Evolutionary conservation across 83 land plant genomes (phyloP), one percentile per base, ranked within the genome.

Genomic region (Picea mariana): DNA sequence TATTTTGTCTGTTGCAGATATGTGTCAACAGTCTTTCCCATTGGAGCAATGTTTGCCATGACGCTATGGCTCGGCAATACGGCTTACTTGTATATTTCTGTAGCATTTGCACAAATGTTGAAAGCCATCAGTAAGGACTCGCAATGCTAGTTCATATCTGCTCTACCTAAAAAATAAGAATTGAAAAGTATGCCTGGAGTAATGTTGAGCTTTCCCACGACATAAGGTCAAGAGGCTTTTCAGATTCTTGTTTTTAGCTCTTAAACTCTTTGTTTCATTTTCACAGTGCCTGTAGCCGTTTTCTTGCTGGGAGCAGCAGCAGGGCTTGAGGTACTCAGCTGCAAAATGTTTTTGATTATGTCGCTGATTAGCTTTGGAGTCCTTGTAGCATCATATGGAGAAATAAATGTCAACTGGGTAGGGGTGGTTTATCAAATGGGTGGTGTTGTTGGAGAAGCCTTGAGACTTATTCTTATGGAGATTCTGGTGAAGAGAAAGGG

Each of bases 11-110:
- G 12, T 6, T 83, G 58, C 90, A 97, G 99, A 80, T 97, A 94
- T 79, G 59, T 80, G 12, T 87, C 95, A 20, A 91, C 98, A 13
- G 97, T 97, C 47, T 79, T 95, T 66, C 99, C 99, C 62, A 97
- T 97, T 88, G 99, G 99, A 87, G 99, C 99, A 42, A 95, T 88
- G 89, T 97, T 95, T 92, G 98, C 99, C 21, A 89, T 95, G 95
- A 94, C 99, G 42, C 86, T 97, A 31, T 97, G 99, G 99, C 88
- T 97, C 61, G 98, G 98, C 55, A 97, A 97, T 89, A 93, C 98
- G 42, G 98, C 99, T 61, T 97, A 97, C 85, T 88, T 97, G 64
- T 97, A 97, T 81, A 94, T 97, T 63, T 97, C 99, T 63, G 99
- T 97, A 82, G 89, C 99, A 67, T 97, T 97, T 87, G 98, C 98